Evolutionary conservation across 2,329 filamentous ascomycete genomes (phyloP), one percentile per base, ranked within the genome.

Genomic region (Stagonosporopsis tanaceti): DNA sequence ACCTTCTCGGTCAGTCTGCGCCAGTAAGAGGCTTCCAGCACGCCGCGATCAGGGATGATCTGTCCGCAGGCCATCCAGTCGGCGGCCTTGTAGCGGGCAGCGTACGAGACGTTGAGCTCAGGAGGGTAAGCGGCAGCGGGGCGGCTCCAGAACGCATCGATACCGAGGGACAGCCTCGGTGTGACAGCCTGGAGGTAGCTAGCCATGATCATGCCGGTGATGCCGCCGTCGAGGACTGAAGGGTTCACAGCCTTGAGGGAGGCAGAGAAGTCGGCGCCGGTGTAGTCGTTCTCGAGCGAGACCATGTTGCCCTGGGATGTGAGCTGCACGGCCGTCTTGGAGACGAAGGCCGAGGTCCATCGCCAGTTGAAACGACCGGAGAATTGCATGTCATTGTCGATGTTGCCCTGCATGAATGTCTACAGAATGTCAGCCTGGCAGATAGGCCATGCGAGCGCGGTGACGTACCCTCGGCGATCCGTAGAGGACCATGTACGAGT

Each of bases 111-210:
- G 59, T 90, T 89, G 50, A 93, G 91, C 77, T 98, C 93, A n/a
- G 95, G 95, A 40, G 91, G 91, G 77, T 94, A 87, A 72, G 88
- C 90, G 69, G 95, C 84, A 47, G 89, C 91, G 50, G 89, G 86
- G 74, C 93, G 91, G 81, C 97, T 94, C 92, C 92, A 97, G 69
- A 99, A 89, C 53, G 90, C 90, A 80, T 99, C 95, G 60, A 98
- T 84, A 68, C 95, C 95, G 50, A 99, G 83, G 46, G 94, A 87
- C 61, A 99, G 85, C 71, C 86, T 89, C 60, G 92, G 90, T 38
- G 95, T 99, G 61, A 99, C 81, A 47, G 93, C 91, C 80, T 99
- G 95, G 59, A 99, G 85, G 80, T 98, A 98, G 82, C 91, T 95
- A 69, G 92, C 93, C 72, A 99, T 93, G 77, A 92, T 92, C 79